These are phyloP conservation scores for Triangularia verruculosa DNA, from an alignment of 2,329 filamentous ascomycete genomes.

Conservation along the genomic window DNA sequence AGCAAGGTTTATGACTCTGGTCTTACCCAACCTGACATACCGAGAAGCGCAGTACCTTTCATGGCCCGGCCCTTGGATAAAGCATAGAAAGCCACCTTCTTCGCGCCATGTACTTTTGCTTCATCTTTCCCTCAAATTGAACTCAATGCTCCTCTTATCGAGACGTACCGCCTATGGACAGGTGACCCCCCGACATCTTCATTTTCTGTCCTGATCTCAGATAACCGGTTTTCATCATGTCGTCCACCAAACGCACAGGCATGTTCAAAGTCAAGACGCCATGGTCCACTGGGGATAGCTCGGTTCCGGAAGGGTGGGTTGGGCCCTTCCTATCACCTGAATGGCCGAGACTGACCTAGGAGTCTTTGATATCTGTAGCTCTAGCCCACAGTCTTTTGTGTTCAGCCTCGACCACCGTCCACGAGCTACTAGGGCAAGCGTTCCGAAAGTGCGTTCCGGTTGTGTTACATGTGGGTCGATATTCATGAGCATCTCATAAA, in stretches of 20 bases:
- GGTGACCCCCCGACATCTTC: not conserved
- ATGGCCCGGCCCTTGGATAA: not conserved
- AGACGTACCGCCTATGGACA: not conserved
- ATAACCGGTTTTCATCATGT: not conserved
- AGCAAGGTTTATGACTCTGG: not conserved
- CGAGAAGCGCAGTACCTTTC: not conserved
- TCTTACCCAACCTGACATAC: not conserved
- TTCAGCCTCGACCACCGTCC: conserved; percentile 20
- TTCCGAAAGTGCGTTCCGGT: conserved; percentile 19
- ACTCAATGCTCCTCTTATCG: not conserved
- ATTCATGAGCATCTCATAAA: not conserved
- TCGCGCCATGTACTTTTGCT: not conserved
- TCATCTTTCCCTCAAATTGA: not conserved
- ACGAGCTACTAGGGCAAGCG: conserved; percentile 17
- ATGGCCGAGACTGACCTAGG: not conserved
- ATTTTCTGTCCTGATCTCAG: not conserved
- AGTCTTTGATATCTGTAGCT: not conserved
- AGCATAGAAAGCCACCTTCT: not conserved
- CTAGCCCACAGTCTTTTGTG: conserved; percentile 6
- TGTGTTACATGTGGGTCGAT: conserved; percentile 16
- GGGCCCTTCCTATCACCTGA: not conserved
- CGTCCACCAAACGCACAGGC: not conserved
- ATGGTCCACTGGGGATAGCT: not conserved
- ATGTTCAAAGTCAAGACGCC: not conserved
- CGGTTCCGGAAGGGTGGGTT: not conserved